Evolutionary conservation across 2,329 filamentous ascomycete species (phyloP).

Genomic region (Monosporascus sp.): DNA sequence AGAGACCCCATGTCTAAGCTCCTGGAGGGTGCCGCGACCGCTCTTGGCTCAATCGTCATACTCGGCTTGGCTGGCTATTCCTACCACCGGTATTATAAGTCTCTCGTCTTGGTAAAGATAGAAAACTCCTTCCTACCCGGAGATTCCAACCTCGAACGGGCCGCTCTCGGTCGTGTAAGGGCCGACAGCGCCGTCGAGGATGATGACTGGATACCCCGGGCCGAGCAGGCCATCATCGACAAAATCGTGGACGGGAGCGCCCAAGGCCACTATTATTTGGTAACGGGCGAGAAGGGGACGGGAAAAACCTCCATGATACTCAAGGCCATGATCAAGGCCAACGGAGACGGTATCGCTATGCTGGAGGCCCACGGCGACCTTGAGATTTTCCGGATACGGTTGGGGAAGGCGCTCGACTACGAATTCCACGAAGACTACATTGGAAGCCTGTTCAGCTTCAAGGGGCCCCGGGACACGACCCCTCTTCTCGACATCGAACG

Average conservation of each 20-base stretch:
- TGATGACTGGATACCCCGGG: slow-evolving; percentile 70
- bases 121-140: slow-evolving; percentile 66
- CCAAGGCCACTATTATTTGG: slow-evolving; percentile 78
- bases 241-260: slow-evolving; percentile 69
- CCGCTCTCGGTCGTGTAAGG: slow-evolving; percentile 34
- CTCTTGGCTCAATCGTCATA: slow-evolving; percentile 21
- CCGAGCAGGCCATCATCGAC: slow-evolving; percentile 76
- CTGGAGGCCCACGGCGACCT: slow-evolving; percentile 91
- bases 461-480: slow-evolving; percentile 83
- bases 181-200: slow-evolving; percentile 27
- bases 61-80: slow-evolving; percentile 27
- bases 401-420: slow-evolving; percentile 89
- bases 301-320: slow-evolving; percentile 94
- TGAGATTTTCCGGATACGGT: slow-evolving; percentile 85
- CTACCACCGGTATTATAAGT: slow-evolving; percentile 50
- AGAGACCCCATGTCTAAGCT: slow-evolving; percentile 16
- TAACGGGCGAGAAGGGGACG: slow-evolving; percentile 90
- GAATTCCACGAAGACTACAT: slow-evolving; percentile 98
- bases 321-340: slow-evolving; percentile 85
- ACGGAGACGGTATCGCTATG: slow-evolving; percentile 86
- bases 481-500: slow-evolving; percentile 90
- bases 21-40: slow-evolving; percentile 22
- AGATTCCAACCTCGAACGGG: slow-evolving; percentile 59
- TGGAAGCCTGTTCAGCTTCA: slow-evolving; percentile 87
- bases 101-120: slow-evolving; percentile 65